A percentile compares a stretch with the other conserved stretches of the same genome.
Evolutionary conservation across 768 basidiomycete species (phyloP).

Genomic region (Kwoniella pini): DNA sequence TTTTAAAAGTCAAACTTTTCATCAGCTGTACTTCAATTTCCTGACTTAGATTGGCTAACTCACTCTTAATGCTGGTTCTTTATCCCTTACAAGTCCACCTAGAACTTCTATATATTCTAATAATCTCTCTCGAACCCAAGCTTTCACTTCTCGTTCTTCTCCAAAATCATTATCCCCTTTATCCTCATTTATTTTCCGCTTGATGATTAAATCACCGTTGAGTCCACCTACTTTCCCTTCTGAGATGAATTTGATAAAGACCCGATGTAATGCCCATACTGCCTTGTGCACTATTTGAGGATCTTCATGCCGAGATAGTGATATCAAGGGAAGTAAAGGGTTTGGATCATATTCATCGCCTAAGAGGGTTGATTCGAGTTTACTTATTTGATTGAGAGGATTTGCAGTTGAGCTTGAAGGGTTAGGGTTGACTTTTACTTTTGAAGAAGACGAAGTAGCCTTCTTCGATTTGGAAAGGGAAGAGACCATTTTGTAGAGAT

Average conservation of each 20-base stretch:
- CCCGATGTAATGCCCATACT: slow-evolving; percentile 77
- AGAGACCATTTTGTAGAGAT: slow-evolving; percentile 18
- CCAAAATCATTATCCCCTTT: slow-evolving; percentile 39
- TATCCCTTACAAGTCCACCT: slow-evolving; percentile 70
- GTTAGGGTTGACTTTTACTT: neutral
- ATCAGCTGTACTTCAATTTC: no score
- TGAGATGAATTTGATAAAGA: slow-evolving; percentile 67
- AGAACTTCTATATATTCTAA: slow-evolving; percentile 71
- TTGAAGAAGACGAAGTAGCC: neutral
- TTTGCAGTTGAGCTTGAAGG: slow-evolving; percentile 12
- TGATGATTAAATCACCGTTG: slow-evolving; percentile 14
- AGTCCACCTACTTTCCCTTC: slow-evolving; percentile 60
- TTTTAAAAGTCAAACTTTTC: no score
- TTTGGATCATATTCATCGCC: slow-evolving; percentile 68
- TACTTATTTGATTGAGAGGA: slow-evolving; percentile 30
- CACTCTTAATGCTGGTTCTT: slow-evolving; percentile 74
- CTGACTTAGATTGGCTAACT: slow-evolving; percentile 47
- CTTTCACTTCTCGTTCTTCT: slow-evolving; percentile 63
- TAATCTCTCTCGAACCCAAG: slow-evolving; percentile 78
- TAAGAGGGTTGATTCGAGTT: slow-evolving; percentile 61
- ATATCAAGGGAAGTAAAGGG: slow-evolving; percentile 69
- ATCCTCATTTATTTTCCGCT: slow-evolving; percentile 54
- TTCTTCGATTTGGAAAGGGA: slow-evolving; percentile 14
- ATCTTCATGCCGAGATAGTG: slow-evolving; percentile 59
- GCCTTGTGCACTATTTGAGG: slow-evolving; percentile 69